phyloP scores from a whole-genome alignment of 2,329 filamentous ascomycete species.

The Shiraia bambusicola region DNA sequence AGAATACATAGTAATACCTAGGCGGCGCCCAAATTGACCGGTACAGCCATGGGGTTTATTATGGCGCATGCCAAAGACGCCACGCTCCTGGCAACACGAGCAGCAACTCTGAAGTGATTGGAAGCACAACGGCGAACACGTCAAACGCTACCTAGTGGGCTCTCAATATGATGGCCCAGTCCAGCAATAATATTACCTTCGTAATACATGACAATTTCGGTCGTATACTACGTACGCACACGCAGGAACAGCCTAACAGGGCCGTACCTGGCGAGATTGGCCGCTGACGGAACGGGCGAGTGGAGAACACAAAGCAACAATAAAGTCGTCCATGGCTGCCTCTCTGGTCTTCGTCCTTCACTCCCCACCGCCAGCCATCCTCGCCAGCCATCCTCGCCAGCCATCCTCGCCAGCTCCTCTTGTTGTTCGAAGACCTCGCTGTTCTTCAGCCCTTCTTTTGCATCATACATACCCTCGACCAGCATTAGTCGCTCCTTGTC shows the following conservation, averaged over 20 bases:
- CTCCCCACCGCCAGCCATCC: conserved; percentile 6
- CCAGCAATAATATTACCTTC: too few relatives aligned
- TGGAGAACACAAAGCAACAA: too few relatives aligned
- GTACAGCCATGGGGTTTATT: conserved; percentile 8
- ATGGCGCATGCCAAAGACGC: too few relatives aligned
- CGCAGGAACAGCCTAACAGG: conserved; percentile 28
- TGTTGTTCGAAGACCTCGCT: conserved; percentile 20
- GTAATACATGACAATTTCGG: too few relatives aligned
- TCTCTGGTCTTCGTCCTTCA: conserved; percentile 11
- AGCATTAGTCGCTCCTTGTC: conserved; percentile 1
- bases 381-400: conserved; percentile 10
- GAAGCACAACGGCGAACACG: neutral
- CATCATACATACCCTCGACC: conserved; percentile 24
- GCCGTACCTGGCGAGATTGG: conserved; percentile 15
- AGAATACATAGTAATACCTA: conserved; percentile 15
- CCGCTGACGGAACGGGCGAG: conserved; percentile 2
- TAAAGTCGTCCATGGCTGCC: conserved; percentile 24
- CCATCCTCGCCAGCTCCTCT: conserved; percentile 10
- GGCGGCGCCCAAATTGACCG: conserved; percentile 14
- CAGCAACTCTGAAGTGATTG: conserved; percentile 24
- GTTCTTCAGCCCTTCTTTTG: conserved; percentile 33
- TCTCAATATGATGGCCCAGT: too few relatives aligned
- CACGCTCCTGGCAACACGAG: conserved; percentile 9
- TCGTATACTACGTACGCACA: conserved; percentile 8
- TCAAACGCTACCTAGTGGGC: conserved; percentile 7